phyloP scores from a whole-genome alignment of 2,329 filamentous ascomycete genomes.

The Fusarium protoensiforme region DNA sequence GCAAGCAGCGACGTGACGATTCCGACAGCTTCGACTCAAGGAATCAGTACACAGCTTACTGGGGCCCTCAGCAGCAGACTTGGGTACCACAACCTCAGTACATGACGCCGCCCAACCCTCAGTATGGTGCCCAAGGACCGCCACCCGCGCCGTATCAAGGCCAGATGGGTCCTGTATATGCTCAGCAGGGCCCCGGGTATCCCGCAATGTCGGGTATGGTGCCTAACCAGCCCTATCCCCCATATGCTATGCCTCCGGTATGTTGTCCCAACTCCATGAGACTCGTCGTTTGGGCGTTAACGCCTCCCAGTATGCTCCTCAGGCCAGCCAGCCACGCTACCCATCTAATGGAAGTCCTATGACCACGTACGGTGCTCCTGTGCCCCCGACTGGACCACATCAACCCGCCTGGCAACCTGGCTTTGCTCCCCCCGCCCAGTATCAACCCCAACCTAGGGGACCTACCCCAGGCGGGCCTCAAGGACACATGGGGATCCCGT shows the following conservation, averaged over 20 bases:
- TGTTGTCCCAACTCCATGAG: constrained; percentile 41
- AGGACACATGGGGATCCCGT: constrained; percentile 60
- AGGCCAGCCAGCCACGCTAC: constrained; percentile 47
- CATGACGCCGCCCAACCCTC: constrained; percentile 55
- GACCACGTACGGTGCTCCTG: constrained; percentile 50
- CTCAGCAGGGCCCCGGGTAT: constrained; percentile 56
- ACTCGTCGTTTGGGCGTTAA: constrained; percentile 20
- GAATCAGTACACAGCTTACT: constrained; percentile 77
- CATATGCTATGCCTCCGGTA: constrained; percentile 61
- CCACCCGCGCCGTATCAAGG: constrained; percentile 55
- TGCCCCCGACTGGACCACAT: constrained; percentile 42
- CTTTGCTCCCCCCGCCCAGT: constrained; percentile 46
- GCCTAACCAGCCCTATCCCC: constrained; percentile 55
- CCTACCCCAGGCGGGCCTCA: constrained; percentile 46
- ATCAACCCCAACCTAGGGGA: constrained; percentile 45
- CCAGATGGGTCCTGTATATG: constrained; percentile 60
- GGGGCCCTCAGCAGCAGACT: constrained; percentile 67
- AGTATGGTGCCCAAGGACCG: constrained; percentile 56
- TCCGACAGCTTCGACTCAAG: constrained; percentile 74
- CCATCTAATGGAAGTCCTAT: constrained; percentile 49
- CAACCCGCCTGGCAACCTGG: constrained; percentile 53
- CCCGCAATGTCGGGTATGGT: constrained; percentile 57
- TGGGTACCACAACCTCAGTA: constrained; percentile 69
- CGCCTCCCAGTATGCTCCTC: constrained; percentile 44
- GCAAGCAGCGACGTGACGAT: constrained; percentile 71